Evolutionary conservation across 352 stramenopile species (phyloP).

Genomic region (Phytophthora constricta): DNA sequence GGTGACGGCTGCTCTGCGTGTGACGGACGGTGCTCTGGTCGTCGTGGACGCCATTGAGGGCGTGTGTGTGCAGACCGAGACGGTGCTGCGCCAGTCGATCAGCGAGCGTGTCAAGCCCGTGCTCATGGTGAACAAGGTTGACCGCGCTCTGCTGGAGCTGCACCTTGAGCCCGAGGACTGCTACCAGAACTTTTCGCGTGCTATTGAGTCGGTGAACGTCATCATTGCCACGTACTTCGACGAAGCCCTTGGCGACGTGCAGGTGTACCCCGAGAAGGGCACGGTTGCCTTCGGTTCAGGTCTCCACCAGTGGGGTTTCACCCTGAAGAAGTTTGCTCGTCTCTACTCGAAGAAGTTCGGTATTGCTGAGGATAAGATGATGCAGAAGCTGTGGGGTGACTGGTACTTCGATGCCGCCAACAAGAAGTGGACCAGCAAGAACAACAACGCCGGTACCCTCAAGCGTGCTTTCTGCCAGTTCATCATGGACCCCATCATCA

Average conservation of each 20-base stretch:
- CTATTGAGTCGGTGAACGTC: slow-evolving; percentile 99
- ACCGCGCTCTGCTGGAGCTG: slow-evolving; percentile 98
- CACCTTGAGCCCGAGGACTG: slow-evolving; percentile 98
- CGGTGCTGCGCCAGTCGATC: slow-evolving; percentile 98
- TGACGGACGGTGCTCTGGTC: slow-evolving; percentile 99
- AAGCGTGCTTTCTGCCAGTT: slow-evolving; percentile 99
- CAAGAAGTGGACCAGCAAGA: slow-evolving; percentile 97
- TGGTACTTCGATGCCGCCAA: slow-evolving; percentile 96
- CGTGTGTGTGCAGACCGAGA: slow-evolving; percentile 99
- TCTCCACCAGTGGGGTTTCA: slow-evolving; percentile 99
- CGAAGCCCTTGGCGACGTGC: slow-evolving; percentile 95
- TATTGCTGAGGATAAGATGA: slow-evolving; percentile 99
- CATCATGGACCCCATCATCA: slow-evolving; percentile 99
- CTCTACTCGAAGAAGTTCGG: slow-evolving; percentile 99
- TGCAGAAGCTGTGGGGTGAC: slow-evolving; percentile 99
- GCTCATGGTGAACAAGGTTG: slow-evolving; percentile 99
- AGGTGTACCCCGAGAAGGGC: slow-evolving; percentile 98
- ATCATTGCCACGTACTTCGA: slow-evolving; percentile 99
- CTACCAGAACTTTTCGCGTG: slow-evolving; percentile 98
- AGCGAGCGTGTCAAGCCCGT: slow-evolving; percentile 97
- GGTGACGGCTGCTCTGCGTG: slow-evolving; percentile 98
- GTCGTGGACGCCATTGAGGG: slow-evolving; percentile 99
- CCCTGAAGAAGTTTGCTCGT: slow-evolving; percentile 98
- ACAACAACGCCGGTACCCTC: slow-evolving; percentile 93
- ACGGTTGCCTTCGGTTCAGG: slow-evolving; percentile 99